Conservation (phyloP, 768 basidiomycete species). For the Arthromyces matolae region DNA sequence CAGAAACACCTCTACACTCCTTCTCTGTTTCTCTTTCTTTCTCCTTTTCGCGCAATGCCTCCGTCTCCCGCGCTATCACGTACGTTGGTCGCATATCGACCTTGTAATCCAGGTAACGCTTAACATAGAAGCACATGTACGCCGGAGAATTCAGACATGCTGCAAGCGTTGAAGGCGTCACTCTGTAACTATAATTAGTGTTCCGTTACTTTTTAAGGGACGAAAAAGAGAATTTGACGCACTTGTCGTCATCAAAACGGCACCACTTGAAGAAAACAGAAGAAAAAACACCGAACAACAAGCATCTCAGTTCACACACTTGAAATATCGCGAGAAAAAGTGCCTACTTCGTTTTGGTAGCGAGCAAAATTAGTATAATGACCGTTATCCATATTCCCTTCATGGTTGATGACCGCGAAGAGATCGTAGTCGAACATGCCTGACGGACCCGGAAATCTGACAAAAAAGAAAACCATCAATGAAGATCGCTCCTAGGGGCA, state of each 20-base stretch:
- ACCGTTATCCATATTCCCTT: constrained; percentile 91
- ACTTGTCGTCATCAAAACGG: constrained; percentile 94
- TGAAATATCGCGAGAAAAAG: neutral
- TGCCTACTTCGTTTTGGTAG: constrained; percentile 76
- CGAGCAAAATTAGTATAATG: constrained; percentile 90
- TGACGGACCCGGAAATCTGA: constrained; percentile 52
- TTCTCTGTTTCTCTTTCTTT: constrained; percentile 36
- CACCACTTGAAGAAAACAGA: constrained; percentile 62
- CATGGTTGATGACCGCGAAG: constrained; percentile 91
- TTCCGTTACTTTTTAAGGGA: constrained; percentile 5
- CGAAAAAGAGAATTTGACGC: constrained; percentile 3
- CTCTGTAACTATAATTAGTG: constrained; percentile 38
- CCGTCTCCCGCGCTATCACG: constrained; percentile 59
- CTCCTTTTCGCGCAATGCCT: constrained; percentile 59
- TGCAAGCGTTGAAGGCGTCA: constrained; percentile 65
- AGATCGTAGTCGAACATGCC: constrained; percentile 86
- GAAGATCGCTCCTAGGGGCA: neutral
- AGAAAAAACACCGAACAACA: constrained; percentile 4
- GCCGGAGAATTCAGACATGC: constrained; percentile 70
- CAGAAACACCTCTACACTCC: constrained; percentile 58
- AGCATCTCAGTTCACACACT: neutral
- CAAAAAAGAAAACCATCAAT: neutral
- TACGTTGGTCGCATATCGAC: constrained; percentile 67
- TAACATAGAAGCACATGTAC: constrained; percentile 96
- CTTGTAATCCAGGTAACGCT: constrained; percentile 83